Evolutionary conservation across 805 yeast species (phyloP), one percentile per base, ranked within the genome.

Genomic region (Wickerhamiella musiphila): DNA sequence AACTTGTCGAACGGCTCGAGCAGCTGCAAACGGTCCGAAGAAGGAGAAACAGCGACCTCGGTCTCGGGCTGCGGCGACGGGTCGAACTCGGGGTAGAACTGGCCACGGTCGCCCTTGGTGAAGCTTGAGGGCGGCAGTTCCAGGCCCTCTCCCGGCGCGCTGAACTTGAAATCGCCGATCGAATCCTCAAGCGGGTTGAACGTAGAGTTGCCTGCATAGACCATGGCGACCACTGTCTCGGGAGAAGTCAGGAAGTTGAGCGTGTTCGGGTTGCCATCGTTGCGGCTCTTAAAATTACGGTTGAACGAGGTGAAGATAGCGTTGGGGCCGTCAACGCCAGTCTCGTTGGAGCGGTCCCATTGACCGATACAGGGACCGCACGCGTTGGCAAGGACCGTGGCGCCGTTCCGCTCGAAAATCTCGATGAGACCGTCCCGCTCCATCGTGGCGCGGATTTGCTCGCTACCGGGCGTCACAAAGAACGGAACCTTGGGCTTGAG

Each of bases 291-390:
- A 69, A 86, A 86, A 61, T 86, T 86, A 68, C 98, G 78, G 72
- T 86, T 86, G 70, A 84, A 86, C 9, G 95, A 84, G 5, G 96
- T 83, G 59, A 86, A 84, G 46, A 86, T 90, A 33, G 96, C 79
- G 58, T 83, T 84, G 8, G 30, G 4, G 18, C 19, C 22, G 17
- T 28, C 20, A 13, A 19, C 13, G 3, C 10, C 30, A 10, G 20
- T 15, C 16, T 13, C 30, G 9, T 18, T 23, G 15, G 23, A 19
- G 63, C 96, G 78, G 59, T 84, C 94, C 96, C 96, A 86, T 68
- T 86, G 95, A 53, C 96, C 96, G 54, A 84, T 84, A 70, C 96
- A 84, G 54, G 96, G 96, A 53, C 96, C 96, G 68, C 96, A 86
- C 37, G 96, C 96, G 56, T 86, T 86, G 40, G 96, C 95, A 54